A percentile compares a stretch with the other conserved stretches of the same genome.
phyloP scores from a whole-genome alignment of 805 yeast genomes.

The Zygosaccharomyces bailii region DNA sequence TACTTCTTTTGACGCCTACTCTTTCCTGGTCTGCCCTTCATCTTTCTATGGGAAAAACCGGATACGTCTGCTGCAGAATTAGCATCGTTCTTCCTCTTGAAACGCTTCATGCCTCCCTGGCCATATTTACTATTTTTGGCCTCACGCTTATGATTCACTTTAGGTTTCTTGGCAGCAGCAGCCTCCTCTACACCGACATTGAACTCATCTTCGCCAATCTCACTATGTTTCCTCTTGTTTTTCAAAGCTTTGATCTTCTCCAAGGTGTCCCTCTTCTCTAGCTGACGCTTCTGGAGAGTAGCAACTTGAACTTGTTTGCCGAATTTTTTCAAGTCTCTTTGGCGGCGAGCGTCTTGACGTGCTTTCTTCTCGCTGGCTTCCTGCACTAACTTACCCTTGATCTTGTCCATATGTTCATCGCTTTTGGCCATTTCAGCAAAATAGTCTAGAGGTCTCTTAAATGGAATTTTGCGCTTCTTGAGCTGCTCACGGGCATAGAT shows the following conservation, averaged over 20 bases:
- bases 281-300: slow-evolving; percentile 87
- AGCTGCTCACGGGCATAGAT: slow-evolving; percentile 63
- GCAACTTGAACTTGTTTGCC: slow-evolving; percentile 97
- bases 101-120: slow-evolving; percentile 72
- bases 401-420: slow-evolving; percentile 96
- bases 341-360: slow-evolving; percentile 88
- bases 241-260: slow-evolving; percentile 89
- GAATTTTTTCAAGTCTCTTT: slow-evolving; percentile 90
- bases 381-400: slow-evolving; percentile 72
- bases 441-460: slow-evolving; percentile 89
- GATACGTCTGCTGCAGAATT: slow-evolving; percentile 65
- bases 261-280: slow-evolving; percentile 84
- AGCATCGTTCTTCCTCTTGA: slow-evolving; percentile 68
- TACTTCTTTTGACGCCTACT: slow-evolving; percentile 43
- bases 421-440: slow-evolving; percentile 98
- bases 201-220: slow-evolving; percentile 53
- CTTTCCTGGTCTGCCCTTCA: slow-evolving; percentile 56
- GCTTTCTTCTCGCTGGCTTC: slow-evolving; percentile 86
- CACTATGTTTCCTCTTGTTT: slow-evolving; percentile 79
- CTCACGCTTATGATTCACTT: slow-evolving; percentile 60
- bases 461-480: slow-evolving; percentile 72
- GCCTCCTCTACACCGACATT: slow-evolving; percentile 90
- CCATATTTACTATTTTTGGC: slow-evolving; percentile 77
- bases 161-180: slow-evolving; percentile 43
- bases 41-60: slow-evolving; percentile 51